Conservation (phyloP, 2,329 filamentous ascomycete genomes). For the Fusarium xyrophilum region DNA sequence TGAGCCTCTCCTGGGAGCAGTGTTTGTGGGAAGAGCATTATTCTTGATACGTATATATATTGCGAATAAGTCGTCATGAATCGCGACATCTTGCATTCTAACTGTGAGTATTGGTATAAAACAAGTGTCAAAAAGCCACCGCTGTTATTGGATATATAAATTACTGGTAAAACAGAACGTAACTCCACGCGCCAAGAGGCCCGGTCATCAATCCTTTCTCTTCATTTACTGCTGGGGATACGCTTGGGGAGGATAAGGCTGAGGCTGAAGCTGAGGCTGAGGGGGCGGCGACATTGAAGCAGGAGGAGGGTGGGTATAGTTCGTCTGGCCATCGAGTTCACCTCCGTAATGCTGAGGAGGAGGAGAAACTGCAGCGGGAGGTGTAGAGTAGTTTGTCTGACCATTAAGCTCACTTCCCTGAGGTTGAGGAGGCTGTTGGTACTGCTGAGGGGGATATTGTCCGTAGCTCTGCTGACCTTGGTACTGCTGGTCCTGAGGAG, state of each 20-base stretch:
- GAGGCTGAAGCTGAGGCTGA: slow-evolving; percentile 31
- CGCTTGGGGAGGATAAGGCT: slow-evolving; percentile 17
- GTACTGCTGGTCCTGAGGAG: slow-evolving; percentile 35
- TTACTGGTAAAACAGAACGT: neutral
- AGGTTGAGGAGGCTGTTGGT: slow-evolving; percentile 29
- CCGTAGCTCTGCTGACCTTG: slow-evolving; percentile 24
- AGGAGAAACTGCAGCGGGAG: slow-evolving; percentile 5
- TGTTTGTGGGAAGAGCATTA: neutral
- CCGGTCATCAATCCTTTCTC: neutral
- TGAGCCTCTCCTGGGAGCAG: neutral
- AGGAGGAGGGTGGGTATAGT: slow-evolving; percentile 23
- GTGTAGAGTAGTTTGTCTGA: slow-evolving; percentile 24
- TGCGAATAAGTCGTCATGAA: neutral
- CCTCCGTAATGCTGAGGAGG: slow-evolving; percentile 22
- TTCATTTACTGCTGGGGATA: slow-evolving; percentile 3
- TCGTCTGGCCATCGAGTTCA: slow-evolving; percentile 26
- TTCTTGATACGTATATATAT: neutral
- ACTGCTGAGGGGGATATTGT: slow-evolving; percentile 37
- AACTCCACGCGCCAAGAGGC: slow-evolving; percentile 6
- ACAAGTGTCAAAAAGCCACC: neutral
- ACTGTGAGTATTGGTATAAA: neutral
- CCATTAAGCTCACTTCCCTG: slow-evolving; percentile 27
- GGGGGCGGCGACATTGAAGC: slow-evolving; percentile 28
- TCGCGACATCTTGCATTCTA: neutral
- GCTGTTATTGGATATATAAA: slow-evolving; percentile 9